Conservation (phyloP, 805 yeast genomes). For the Lipomyces spencermartinsiae region DNA sequence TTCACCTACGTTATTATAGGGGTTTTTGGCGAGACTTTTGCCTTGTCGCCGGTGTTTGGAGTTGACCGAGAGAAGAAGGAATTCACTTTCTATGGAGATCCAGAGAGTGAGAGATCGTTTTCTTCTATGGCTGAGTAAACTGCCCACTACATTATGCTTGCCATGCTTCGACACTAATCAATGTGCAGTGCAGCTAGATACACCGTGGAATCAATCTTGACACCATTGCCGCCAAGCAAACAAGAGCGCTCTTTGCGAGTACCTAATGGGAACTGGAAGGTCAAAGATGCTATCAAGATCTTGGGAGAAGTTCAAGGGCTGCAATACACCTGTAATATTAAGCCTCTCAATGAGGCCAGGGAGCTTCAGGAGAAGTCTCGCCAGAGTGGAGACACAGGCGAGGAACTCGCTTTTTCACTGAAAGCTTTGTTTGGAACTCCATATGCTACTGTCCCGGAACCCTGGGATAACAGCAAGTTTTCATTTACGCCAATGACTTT, state of each 20-base stretch:
- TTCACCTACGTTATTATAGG: background rate
- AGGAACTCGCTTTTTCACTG: constrained; percentile 8
- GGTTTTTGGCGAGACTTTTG: background rate
- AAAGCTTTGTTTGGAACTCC: constrained; percentile 10
- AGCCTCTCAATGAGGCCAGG: constrained; percentile 7
- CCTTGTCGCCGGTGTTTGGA: background rate
- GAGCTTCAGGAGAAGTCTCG: constrained; percentile 8
- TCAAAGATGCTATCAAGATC: constrained; percentile 5
- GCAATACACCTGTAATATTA: background rate
- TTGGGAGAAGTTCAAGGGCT: constrained; percentile 3
- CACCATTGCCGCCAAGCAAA: background rate
- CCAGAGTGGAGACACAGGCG: background rate
- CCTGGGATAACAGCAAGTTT: constrained; percentile 5
- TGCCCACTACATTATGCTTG: constrained; percentile 1
- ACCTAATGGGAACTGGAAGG: constrained; percentile 9
- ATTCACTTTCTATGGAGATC: background rate
- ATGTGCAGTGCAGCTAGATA: constrained; percentile 2
- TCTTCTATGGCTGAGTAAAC: constrained; percentile 4
- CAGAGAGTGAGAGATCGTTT: background rate
- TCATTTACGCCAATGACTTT: constrained; percentile 2
- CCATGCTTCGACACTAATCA: background rate
- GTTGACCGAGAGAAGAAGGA: background rate
- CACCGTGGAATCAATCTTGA: constrained; percentile 10
- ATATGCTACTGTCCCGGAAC: constrained; percentile 5
- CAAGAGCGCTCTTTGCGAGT: constrained; percentile 5